These are phyloP conservation scores for Plenodomus biglobosus DNA, from an alignment of 2,329 filamentous ascomycete species.

Conservation along the genomic window DNA sequence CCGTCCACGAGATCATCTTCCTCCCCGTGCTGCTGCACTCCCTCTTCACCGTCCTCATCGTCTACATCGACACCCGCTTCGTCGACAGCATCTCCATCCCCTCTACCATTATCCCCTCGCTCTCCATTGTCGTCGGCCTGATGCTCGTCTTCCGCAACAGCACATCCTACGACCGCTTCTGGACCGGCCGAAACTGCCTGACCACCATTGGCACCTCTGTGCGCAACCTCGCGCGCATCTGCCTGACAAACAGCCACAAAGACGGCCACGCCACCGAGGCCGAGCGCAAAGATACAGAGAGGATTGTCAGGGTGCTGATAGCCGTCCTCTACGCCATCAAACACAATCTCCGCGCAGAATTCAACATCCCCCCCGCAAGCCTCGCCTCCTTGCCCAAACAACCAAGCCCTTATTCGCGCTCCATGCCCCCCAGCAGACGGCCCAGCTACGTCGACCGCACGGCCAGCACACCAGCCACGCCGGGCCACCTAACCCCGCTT, in stretches of 20 bases:
- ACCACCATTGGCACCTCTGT: conserved; percentile 60
- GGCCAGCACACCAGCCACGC: conserved; percentile 3
- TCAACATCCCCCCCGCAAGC: conserved; percentile 48
- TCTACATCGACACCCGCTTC: conserved; percentile 57
- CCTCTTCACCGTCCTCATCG: conserved; percentile 59
- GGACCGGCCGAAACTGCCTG: conserved; percentile 61
- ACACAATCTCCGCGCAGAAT: conserved; percentile 65
- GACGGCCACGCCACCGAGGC: conserved; percentile 24
- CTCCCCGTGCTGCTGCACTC: conserved; percentile 61
- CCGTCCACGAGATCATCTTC: conserved; percentile 61
- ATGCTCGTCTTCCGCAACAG: conserved; percentile 69
- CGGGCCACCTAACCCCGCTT: conserved; percentile 9
- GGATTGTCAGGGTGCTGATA: conserved; percentile 59
- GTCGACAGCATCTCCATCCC: conserved; percentile 58
- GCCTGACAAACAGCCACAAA: conserved; percentile 52
- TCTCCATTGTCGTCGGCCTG: conserved; percentile 66
- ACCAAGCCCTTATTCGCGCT: conserved; percentile 16
- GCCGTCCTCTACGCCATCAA: conserved; percentile 66
- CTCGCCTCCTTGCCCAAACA: conserved; percentile 24
- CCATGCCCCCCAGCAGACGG: conserved; percentile 19
- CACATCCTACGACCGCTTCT: conserved; percentile 66
- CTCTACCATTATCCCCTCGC: conserved; percentile 61
- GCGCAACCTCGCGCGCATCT: conserved; percentile 60
- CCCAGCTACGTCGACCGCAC: conserved; percentile 34
- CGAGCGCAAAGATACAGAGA: conserved; percentile 61